A percentile compares a stretch with the other conserved stretches of the same genome.
phyloP scores from a whole-genome alignment of 2,329 filamentous ascomycete species.

The Alternaria metachromatica region DNA sequence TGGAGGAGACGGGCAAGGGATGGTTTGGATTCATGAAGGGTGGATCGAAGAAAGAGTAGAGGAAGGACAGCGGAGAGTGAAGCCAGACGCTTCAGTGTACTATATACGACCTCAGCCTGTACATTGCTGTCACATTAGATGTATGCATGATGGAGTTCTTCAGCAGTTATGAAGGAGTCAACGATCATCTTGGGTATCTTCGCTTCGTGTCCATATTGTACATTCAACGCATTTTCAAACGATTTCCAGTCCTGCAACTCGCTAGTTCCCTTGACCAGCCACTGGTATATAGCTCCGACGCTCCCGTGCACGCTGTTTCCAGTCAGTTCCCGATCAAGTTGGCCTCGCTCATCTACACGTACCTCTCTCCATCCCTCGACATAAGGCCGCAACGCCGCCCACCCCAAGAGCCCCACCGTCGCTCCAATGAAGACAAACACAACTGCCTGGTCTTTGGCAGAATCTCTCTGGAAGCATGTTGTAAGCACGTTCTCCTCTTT shows the following conservation, averaged over 20 bases:
- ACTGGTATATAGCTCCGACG: constrained; percentile 61
- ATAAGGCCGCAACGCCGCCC: constrained; percentile 67
- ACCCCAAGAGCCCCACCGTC: constrained; percentile 65
- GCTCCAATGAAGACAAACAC: constrained; percentile 71
- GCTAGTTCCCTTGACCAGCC: constrained; percentile 41
- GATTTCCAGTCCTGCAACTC: constrained; percentile 1
- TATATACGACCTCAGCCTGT: constrained; percentile 41
- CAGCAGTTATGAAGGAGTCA: constrained; percentile 28
- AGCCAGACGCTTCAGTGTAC: constrained; percentile 32
- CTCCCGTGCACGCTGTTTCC: constrained; percentile 53
- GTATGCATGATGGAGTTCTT: constrained; percentile 43
- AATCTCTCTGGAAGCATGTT: constrained; percentile 72
- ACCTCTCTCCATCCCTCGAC: constrained; percentile 63
- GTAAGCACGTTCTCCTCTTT: constrained; percentile 70
- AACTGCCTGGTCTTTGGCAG: constrained; percentile 70
- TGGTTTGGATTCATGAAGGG: constrained; percentile 56
- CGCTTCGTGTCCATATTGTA: constrained; percentile 36
- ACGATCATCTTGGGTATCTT: constrained; percentile 33
- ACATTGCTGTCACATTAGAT: constrained; percentile 43
- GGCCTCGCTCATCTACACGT: constrained; percentile 23
- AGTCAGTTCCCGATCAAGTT: not conserved
- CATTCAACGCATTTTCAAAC: not conserved
- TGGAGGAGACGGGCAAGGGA: constrained; percentile 49
- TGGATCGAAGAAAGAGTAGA: constrained; percentile 33
- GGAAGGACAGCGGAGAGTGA: not conserved